These are phyloP conservation scores for Eutrema japonicum DNA, from an alignment of 345 rosid species.

Conservation along the genomic window DNA sequence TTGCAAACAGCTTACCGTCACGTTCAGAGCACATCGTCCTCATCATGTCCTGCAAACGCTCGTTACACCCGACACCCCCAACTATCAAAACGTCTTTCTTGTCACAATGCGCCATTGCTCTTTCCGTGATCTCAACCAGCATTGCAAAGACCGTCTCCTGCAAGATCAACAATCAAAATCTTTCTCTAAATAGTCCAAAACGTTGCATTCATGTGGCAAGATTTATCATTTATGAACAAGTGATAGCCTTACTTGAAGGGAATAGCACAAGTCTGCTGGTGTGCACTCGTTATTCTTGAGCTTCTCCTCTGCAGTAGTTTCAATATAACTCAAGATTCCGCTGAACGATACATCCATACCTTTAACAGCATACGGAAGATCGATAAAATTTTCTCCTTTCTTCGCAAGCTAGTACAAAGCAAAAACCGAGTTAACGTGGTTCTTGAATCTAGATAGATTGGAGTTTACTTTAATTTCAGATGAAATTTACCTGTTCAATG, in stretches of 20 bases:
- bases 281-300: constrained; percentile 82
- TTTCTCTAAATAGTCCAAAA: background rate
- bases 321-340: constrained; percentile 90
- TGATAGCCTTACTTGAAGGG: constrained; percentile 70
- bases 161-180: constrained; percentile 4
- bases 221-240: background rate
- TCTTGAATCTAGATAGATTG: background rate
- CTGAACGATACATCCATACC: constrained; percentile 99
- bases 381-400: constrained; percentile 88
- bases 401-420: constrained; percentile 73
- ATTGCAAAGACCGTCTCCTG: constrained; percentile 92
- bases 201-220: background rate
- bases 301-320: constrained; percentile 81
- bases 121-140: constrained; percentile 96
- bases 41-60: constrained; percentile 97
- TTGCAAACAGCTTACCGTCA: constrained; percentile 80
- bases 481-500: constrained; percentile 77
- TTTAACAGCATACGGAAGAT: constrained; percentile 92
- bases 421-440: constrained; percentile 13
- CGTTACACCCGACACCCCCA: constrained; percentile 96
- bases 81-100: constrained; percentile 89
- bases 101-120: constrained; percentile 99
- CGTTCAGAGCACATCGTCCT: constrained; percentile 90
- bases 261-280: constrained; percentile 93
- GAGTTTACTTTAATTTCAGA: background rate